Conservation (phyloP, 2,329 filamentous ascomycete genomes). For the Alternaria consortialis region DNA sequence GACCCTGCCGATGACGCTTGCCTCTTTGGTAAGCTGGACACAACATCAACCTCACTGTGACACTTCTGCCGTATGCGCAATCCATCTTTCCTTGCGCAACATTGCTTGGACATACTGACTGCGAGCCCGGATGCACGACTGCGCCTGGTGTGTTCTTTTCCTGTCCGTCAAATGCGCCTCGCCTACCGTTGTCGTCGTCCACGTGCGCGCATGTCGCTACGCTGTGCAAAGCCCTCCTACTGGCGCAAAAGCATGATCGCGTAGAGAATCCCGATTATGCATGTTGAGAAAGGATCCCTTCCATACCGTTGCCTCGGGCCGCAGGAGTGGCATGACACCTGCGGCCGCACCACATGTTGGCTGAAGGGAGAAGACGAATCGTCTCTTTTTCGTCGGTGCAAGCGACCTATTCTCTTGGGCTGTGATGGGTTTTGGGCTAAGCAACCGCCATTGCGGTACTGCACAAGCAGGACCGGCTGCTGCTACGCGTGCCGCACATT, state of each 20-base stretch:
- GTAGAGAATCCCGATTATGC: slow-evolving; percentile 13
- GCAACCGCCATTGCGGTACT: slow-evolving; percentile 25
- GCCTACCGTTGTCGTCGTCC: slow-evolving; percentile 20
- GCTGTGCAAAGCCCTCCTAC: slow-evolving; percentile 7
- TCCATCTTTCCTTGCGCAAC: slow-evolving; percentile 23
- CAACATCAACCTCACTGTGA: slow-evolving; percentile 17
- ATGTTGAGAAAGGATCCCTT: slow-evolving; percentile 12
- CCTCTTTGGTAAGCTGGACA: slow-evolving; percentile 13
- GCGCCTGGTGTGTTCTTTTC: slow-evolving; percentile 5
- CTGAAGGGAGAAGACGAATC: slow-evolving; percentile 19
- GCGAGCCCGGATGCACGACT: slow-evolving; percentile 18
- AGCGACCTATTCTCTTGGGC: slow-evolving; percentile 3
- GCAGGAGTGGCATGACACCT: slow-evolving; percentile 30
- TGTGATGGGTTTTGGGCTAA: background rate
- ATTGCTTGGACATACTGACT: slow-evolving; percentile 20
- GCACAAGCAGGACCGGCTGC: slow-evolving; percentile 17
- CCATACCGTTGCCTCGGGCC: slow-evolving; percentile 22
- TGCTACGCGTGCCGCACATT: slow-evolving; percentile 22
- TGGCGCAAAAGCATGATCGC: slow-evolving; percentile 9
- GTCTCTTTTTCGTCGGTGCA: slow-evolving; percentile 7
- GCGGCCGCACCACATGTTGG: slow-evolving; percentile 15
- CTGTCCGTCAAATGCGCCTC: slow-evolving; percentile 7
- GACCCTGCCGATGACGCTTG: slow-evolving; percentile 18
- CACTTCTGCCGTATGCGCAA: slow-evolving; percentile 16
- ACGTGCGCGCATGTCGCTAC: slow-evolving; percentile 23